Evolutionary conservation across 140 eudicot species (phyloP).

Genomic region (Cichorium intybus): DNA sequence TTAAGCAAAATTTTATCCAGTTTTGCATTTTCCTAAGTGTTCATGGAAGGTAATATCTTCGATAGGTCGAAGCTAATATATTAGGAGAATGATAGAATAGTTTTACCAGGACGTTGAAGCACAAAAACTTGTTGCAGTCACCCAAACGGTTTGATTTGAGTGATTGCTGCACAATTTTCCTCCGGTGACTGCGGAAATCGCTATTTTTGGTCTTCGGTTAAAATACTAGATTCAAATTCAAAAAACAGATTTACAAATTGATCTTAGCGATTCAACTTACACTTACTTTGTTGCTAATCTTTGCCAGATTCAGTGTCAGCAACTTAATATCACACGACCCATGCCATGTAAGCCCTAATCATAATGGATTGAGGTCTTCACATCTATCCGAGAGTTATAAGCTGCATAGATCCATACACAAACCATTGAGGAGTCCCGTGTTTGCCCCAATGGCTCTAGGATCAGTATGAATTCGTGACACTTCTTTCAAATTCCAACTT

Average conservation of each 20-base stretch:
- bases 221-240: not conserved
- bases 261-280: not conserved
- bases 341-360: constrained; percentile 23
- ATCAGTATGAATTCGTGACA: constrained; percentile 37
- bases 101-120: too few species aligned
- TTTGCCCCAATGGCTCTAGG: constrained; percentile 57
- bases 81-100: not conserved
- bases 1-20: not conserved
- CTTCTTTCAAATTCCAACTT: not conserved
- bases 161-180: not conserved
- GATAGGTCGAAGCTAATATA: not conserved
- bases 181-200: not conserved
- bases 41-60: not conserved
- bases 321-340: constrained; percentile 30
- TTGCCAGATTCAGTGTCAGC: constrained; percentile 31
- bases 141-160: not conserved
- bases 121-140: too few species aligned
- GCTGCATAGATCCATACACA: constrained; percentile 17
- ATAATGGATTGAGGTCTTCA: constrained; percentile 24
- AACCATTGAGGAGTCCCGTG: constrained; percentile 27
- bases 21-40: not conserved
- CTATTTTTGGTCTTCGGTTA: not conserved
- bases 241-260: not conserved
- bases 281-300: constrained; percentile 21
- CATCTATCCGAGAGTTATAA: constrained; percentile 27